Evolutionary conservation across 805 yeast species (phyloP).

Genomic region (Pichia kluyveri): DNA sequence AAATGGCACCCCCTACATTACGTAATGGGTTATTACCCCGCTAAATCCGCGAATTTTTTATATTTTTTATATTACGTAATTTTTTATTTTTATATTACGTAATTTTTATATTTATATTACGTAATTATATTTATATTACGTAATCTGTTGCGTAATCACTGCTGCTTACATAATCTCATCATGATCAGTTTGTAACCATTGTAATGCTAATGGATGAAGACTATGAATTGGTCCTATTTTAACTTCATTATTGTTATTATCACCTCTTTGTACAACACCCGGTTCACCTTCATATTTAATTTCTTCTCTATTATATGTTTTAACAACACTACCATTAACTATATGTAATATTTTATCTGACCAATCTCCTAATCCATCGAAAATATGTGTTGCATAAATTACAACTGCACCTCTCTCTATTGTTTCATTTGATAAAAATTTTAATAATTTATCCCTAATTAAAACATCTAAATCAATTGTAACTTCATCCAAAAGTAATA

Average conservation of each 20-base stretch:
- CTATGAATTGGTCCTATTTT: conserved; percentile 29
- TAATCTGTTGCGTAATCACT: too few relatives aligned
- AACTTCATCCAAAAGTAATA: conserved; percentile 86
- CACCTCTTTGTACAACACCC: not conserved
- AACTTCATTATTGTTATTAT: not conserved
- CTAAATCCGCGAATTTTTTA: not conserved
- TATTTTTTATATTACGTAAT: too few relatives aligned
- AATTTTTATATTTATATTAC: too few relatives aligned
- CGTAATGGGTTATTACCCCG: not conserved
- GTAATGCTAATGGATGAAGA: conserved; percentile 58
- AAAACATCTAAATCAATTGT: conserved; percentile 94
- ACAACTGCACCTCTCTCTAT: conserved; percentile 60
- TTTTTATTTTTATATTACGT: too few relatives aligned
- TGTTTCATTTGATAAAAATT: conserved; percentile 70
- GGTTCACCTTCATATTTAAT: conserved; percentile 23
- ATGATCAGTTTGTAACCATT: not conserved
- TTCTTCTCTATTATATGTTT: conserved; percentile 28
- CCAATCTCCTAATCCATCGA: conserved; percentile 90
- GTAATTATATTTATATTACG: too few relatives aligned
- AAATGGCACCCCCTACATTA: too few relatives aligned
- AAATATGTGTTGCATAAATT: conserved; percentile 91
- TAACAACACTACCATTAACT: conserved; percentile 48
- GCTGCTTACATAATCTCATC: too few relatives aligned
- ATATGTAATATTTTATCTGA: conserved; percentile 79
- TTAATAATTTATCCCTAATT: conserved; percentile 67